These are phyloP conservation scores for Escovopsis sp. DNA, from an alignment of 2,329 filamentous ascomycete genomes.

Conservation along the genomic window DNA sequence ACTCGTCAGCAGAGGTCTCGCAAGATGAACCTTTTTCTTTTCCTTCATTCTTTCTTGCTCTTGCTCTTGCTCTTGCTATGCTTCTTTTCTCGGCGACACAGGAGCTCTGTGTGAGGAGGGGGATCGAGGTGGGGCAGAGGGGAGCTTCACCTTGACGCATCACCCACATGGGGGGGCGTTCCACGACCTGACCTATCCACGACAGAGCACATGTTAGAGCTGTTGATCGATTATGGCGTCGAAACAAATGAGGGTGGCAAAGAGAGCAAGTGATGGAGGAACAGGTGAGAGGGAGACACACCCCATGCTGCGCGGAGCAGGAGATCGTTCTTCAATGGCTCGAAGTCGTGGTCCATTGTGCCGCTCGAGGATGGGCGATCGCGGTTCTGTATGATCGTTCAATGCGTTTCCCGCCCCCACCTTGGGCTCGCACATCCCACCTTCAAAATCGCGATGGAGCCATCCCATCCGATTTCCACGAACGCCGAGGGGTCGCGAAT, in stretches of 20 bases:
- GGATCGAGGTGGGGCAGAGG: neutral
- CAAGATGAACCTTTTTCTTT: too few relatives aligned
- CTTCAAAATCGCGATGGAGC: too few relatives aligned
- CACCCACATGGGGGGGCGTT: constrained; percentile 93
- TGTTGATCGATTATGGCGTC: neutral
- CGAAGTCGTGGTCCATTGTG: constrained; percentile 56
- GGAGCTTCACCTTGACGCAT: constrained; percentile 81
- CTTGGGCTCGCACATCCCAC: too few relatives aligned
- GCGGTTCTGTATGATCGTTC: neutral
- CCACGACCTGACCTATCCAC: constrained; percentile 62
- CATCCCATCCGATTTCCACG: neutral
- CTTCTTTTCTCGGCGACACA: neutral
- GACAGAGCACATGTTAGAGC: constrained; percentile 10
- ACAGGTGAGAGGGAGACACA: too few relatives aligned
- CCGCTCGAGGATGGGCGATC: neutral
- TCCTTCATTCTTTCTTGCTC: too few relatives aligned
- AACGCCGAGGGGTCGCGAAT: too few relatives aligned
- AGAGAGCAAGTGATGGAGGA: too few relatives aligned
- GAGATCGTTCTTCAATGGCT: constrained; percentile 82
- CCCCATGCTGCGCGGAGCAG: constrained; percentile 81
- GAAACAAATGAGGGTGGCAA: too few relatives aligned
- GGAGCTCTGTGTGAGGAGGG: neutral
- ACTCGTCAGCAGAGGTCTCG: too few relatives aligned
- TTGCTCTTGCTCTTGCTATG: too few relatives aligned
- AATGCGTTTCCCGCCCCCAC: neutral